Evolutionary conservation across 2,329 filamentous ascomycete species (phyloP), one percentile per base, ranked within the genome.

Genomic region (Zarea fungicola): DNA sequence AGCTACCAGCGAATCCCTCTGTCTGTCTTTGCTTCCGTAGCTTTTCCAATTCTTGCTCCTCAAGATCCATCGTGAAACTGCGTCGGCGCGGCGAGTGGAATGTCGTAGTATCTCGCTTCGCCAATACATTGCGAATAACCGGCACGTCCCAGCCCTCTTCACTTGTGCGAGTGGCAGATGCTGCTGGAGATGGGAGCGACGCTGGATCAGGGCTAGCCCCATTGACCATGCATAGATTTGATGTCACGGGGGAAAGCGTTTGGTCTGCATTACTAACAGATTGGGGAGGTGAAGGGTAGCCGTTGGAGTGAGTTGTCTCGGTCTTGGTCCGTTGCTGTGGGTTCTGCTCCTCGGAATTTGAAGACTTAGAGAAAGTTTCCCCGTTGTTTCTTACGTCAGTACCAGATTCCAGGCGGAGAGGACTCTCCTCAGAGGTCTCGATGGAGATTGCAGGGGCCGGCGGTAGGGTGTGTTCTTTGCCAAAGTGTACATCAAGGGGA

Each of bases 71-170:
- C 4, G 71, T 70, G 47, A 78, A 65, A 55, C 77, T 80, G 39
- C 67, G 66, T 29, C 72, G 66, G 18, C 70, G 66, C 2, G 73
- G 66, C 0, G 69, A 65, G 52, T 68, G 67, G 18, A 75, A 69
- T 0, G 72, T 72, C 13, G 76, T 56, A 1, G 75, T 77, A 36
- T 80, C 75, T 26, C 76, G 72, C 58, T 72, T 75, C 4, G 76
- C 74, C n/a, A 59, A 55, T 1, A 77, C 71, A 36, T 71, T 72
- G 28, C 69, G 71, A 32, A 79, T 72, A 5, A 76, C 61, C 1
- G 75, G 74, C 55, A 26, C 59, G 50, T 60, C 65, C 50, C 58
- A 57, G 1, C 56, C 55, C n/a, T 75, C 69, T 36, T 72, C 70
- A 49, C 69, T 68, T 2, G 64, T 63, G 11, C 64, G 65, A n/a